These are phyloP conservation scores for Sporothrix humicola DNA, from an alignment of 2,329 filamentous ascomycete species.

Conservation along the genomic window DNA sequence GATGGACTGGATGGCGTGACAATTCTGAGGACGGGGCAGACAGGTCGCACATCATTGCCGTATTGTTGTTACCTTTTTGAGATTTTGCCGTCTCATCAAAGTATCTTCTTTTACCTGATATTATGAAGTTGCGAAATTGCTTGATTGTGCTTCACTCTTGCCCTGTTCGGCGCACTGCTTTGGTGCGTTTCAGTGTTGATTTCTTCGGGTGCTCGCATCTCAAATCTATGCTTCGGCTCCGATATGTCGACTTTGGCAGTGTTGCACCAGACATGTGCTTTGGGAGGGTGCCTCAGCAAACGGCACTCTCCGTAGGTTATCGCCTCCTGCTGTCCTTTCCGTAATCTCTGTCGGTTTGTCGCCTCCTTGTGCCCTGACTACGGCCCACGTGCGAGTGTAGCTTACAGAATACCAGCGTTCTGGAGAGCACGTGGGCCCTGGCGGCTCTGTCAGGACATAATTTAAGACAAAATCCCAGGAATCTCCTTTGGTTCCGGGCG, in stretches of 20 bases:
- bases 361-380: slow-evolving; percentile 10
- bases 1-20: not conserved
- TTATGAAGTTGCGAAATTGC: too few relatives aligned
- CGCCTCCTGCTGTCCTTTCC: not conserved
- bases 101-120: too few relatives aligned
- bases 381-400: not conserved
- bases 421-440: not conserved
- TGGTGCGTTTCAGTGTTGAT: not conserved
- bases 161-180: not conserved
- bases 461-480: not conserved
- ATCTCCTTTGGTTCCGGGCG: not conserved
- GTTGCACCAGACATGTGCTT: not conserved
- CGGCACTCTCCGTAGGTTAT: not conserved
- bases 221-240: slow-evolving; percentile 7
- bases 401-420: not conserved
- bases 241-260: not conserved
- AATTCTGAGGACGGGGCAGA: not conserved
- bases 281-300: too few relatives aligned
- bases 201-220: not conserved
- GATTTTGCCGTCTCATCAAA: too few relatives aligned
- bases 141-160: not conserved
- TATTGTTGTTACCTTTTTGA: not conserved
- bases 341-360: not conserved
- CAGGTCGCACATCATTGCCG: not conserved
- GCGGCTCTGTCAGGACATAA: not conserved